A percentile compares a stretch with the other conserved stretches of the same genome.
Conservation (phyloP, 495 filamentous ascomycete species). For the Hyphodiscus hymeniophilus region DNA sequence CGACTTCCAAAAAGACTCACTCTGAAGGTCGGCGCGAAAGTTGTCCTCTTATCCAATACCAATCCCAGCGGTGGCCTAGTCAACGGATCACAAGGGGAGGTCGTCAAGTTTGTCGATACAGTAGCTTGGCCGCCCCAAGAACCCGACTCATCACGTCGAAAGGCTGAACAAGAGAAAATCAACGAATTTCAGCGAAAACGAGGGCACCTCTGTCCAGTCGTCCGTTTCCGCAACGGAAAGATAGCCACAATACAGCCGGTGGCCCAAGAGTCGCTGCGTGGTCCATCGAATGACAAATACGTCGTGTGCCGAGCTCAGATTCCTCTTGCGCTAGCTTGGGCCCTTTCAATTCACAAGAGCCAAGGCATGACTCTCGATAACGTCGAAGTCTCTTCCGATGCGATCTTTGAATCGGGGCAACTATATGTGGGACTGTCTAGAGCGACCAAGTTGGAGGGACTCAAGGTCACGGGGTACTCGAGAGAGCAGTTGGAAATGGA, state of each 20-base stretch:
- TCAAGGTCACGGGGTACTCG: conserved; percentile 28
- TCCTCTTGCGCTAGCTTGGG: conserved; percentile 36
- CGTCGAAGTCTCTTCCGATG: conserved; percentile 28
- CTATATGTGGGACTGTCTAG: conserved; percentile 36
- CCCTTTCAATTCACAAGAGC: conserved; percentile 38
- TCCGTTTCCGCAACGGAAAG: conserved; percentile 25
- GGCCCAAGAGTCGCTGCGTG: conserved; percentile 1
- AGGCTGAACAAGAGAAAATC: not conserved
- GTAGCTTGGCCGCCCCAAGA: not conserved
- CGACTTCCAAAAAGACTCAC: conserved; percentile 21
- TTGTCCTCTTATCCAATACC: conserved; percentile 40
- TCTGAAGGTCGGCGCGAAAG: conserved; percentile 35
- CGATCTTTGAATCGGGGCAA: conserved; percentile 32
- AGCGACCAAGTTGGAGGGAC: conserved; percentile 26
- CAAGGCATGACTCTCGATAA: conserved; percentile 38
- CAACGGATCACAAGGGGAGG: conserved; percentile 42
- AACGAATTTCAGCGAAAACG: not conserved
- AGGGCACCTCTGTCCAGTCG: conserved; percentile 22
- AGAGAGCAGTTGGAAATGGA: conserved; percentile 11
- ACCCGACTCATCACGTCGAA: not conserved
- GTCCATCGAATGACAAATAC: not conserved
- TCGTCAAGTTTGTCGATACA: conserved; percentile 29
- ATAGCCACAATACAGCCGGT: conserved; percentile 16
- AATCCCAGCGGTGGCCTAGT: conserved; percentile 28
- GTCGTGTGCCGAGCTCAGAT: conserved; percentile 32